These are phyloP conservation scores for Puccinia coronata DNA, from an alignment of 1,284 basidiomycete species.

Conservation along the genomic window DNA sequence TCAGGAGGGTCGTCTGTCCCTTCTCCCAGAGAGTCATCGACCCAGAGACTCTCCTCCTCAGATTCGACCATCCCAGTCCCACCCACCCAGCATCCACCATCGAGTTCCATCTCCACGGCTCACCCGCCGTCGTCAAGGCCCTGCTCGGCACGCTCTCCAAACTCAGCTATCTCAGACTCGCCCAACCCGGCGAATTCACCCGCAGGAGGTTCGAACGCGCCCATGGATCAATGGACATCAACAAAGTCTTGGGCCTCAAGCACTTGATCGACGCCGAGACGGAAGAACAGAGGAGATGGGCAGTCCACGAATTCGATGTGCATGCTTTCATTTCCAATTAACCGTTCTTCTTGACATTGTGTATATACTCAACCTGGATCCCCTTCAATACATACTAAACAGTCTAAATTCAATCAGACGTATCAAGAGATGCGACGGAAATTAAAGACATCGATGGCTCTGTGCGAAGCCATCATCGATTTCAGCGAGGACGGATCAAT, in stretches of 20 bases:
- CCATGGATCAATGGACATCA: slow-evolving; percentile 67
- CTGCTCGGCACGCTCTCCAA: slow-evolving; percentile 68
- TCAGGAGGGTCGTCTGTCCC: slow-evolving; percentile 72
- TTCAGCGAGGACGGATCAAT: slow-evolving; percentile 86
- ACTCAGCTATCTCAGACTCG: slow-evolving; percentile 69
- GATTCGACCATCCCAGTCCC: slow-evolving; percentile 30
- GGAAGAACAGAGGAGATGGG: slow-evolving; percentile 73
- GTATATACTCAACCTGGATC: no score
- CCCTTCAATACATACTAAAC: background rate
- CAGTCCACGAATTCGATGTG: slow-evolving; percentile 70
- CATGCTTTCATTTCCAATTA: no score
- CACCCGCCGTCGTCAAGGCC: slow-evolving; percentile 72
- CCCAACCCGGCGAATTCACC: slow-evolving; percentile 83
- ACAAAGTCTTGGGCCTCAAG: slow-evolving; percentile 78
- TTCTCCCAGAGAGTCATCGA: slow-evolving; percentile 69
- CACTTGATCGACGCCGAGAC: slow-evolving; percentile 84
- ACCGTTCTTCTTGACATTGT: no score
- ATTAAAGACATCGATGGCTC: slow-evolving; percentile 71
- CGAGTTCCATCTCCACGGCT: slow-evolving; percentile 85
- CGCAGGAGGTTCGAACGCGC: slow-evolving; percentile 74
- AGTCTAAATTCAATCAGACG: slow-evolving; percentile 63
- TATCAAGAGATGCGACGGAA: slow-evolving; percentile 69
- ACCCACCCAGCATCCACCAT: slow-evolving; percentile 62
- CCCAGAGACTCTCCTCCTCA: slow-evolving; percentile 54
- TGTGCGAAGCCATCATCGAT: slow-evolving; percentile 82